phyloP scores from a whole-genome alignment of 129 eudicot genomes.

The Tanacetum coccineum region DNA sequence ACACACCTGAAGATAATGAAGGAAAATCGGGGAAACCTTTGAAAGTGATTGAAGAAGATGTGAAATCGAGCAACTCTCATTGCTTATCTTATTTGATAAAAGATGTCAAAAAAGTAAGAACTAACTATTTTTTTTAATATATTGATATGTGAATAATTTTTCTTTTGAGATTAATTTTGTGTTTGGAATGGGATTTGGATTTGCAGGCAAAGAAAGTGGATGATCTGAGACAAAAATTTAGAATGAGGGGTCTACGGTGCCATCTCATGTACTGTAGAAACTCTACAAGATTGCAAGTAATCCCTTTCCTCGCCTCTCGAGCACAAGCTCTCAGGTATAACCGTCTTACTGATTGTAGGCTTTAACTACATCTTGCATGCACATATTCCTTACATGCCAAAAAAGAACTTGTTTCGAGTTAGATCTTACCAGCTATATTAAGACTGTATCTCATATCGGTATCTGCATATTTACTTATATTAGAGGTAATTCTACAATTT shows the following conservation, averaged over 20 bases:
- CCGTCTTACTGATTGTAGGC: not conserved
- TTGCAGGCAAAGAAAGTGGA: conserved; percentile 82
- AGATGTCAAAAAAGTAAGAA: conserved; percentile 57
- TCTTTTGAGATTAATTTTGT: not conserved
- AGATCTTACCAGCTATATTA: not conserved
- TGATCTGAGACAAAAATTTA: conserved; percentile 79
- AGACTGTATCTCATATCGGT: too few species aligned
- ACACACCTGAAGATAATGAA: conserved; percentile 42
- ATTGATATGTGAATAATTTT: conserved; percentile 4
- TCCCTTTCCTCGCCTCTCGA: conserved; percentile 93
- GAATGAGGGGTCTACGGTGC: conserved; percentile 92
- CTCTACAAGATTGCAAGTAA: conserved; percentile 80
- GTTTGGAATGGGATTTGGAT: not conserved
- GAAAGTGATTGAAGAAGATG: conserved; percentile 58
- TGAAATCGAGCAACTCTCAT: conserved; percentile 67
- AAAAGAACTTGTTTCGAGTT: not conserved
- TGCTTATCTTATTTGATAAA: conserved; percentile 73
- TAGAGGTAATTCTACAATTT: too few species aligned
- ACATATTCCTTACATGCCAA: not conserved
- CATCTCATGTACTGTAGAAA: conserved; percentile 91
- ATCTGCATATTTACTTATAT: too few species aligned
- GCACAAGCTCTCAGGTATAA: conserved; percentile 89
- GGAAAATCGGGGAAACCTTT: conserved; percentile 23
- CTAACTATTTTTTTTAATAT: not conserved
- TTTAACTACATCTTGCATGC: conserved; percentile 12